Evolutionary conservation across 1,139 yeast genomes (phyloP).

Genomic region (Protomyces inundatus): DNA sequence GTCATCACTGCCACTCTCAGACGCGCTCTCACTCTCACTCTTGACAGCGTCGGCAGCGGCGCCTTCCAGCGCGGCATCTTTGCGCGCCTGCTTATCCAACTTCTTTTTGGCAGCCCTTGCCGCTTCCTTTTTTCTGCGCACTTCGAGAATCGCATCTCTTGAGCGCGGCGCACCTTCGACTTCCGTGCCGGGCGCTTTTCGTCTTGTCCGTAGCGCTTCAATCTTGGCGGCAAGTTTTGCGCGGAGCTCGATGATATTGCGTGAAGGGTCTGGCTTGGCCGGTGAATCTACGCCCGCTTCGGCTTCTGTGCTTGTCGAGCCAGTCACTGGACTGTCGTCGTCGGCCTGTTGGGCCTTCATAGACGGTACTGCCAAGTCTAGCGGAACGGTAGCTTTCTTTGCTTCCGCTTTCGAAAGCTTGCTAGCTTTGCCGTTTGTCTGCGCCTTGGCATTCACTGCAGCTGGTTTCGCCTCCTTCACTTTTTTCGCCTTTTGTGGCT

Average conservation of each 20-base stretch:
- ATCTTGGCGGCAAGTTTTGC: constrained; percentile 71
- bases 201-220: constrained; percentile 60
- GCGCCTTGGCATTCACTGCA: not conserved
- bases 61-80: constrained; percentile 4
- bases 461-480: constrained; percentile 28
- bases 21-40: constrained; percentile 35
- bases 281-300: not conserved
- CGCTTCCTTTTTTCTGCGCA: constrained; percentile 37
- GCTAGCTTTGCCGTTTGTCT: not conserved
- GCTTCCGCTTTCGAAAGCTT: not conserved
- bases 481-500: constrained; percentile 49
- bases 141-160: constrained; percentile 45
- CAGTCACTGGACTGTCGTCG: not conserved
- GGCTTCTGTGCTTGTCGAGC: not conserved
- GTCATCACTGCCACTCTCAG: constrained; percentile 39
- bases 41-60: constrained; percentile 37
- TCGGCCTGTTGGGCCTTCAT: not conserved
- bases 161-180: constrained; percentile 69
- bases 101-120: constrained; percentile 31
- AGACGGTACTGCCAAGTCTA: not conserved
- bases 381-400: not conserved
- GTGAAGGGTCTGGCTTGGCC: constrained; percentile 6
- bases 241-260: constrained; percentile 47
- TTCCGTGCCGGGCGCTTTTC: constrained; percentile 88
- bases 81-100: constrained; percentile 27